Evolutionary conservation across 2,329 filamentous ascomycete genomes (phyloP).

Genomic region (Onygenales sp.): DNA sequence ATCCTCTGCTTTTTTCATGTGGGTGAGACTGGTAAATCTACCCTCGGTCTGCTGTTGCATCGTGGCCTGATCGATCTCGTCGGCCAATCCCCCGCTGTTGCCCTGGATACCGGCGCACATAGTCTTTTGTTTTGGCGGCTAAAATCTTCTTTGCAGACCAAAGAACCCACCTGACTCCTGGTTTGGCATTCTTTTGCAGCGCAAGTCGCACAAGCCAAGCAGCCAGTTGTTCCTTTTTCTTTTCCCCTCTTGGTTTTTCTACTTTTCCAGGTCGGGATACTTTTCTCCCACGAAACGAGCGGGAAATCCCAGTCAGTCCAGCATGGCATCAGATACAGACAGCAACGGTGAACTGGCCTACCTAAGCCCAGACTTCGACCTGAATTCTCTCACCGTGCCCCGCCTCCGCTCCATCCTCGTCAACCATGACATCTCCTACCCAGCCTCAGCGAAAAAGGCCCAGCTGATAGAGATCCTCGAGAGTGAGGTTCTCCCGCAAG

Average conservation of each 20-base stretch:
- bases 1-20: background rate
- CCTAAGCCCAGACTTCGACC: slow-evolving; percentile 77
- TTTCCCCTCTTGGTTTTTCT: background rate
- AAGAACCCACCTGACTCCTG: background rate
- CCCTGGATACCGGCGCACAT: slow-evolving; percentile 25
- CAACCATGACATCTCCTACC: slow-evolving; percentile 75
- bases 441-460: slow-evolving; percentile 81
- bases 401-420: slow-evolving; percentile 85
- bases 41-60: background rate
- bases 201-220: too few relatives aligned
- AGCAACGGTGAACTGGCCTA: slow-evolving; percentile 61
- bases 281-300: background rate
- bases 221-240: background rate
- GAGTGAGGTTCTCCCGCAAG: slow-evolving; percentile 66
- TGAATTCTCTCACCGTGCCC: slow-evolving; percentile 72
- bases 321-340: slow-evolving; percentile 19
- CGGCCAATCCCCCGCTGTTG: slow-evolving; percentile 18
- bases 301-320: slow-evolving; percentile 7
- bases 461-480: slow-evolving; percentile 80
- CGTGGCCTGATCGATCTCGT: background rate
- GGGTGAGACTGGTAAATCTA: too few relatives aligned
- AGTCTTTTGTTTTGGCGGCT: background rate
- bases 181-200: too few relatives aligned
- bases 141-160: background rate
- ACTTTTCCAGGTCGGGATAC: background rate